Evolutionary conservation across 306 rosid genomes (phyloP), one percentile per base, ranked within the genome.

Genomic region (Oemleria cerasiformis): DNA sequence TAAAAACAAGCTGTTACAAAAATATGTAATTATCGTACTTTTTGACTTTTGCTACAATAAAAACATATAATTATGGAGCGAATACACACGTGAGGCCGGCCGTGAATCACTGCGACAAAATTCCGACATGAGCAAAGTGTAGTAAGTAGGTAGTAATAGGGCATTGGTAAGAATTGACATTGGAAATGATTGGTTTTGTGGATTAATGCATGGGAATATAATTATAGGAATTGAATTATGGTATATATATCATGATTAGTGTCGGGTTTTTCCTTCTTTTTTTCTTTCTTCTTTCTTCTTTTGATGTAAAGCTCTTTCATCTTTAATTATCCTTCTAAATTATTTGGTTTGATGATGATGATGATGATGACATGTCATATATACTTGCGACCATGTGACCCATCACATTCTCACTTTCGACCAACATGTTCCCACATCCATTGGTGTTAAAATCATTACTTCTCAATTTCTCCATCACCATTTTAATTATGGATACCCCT

Each of bases 341-440:
- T 1, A 30, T 30, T 30, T 30, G 36, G 36, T 30, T 70, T 36
- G 36, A 49, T 40, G 80, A 57, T 34, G 65, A 43, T 41, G 84
- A 57, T 70, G 38, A 30, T 30, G 36, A 30, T 30, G 36, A 30
- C 36, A 30, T 30, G 36, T 30, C 36, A 30, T 30, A 30, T 2
- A 30, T 60, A 41, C 64, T 41, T 56, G 59, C 65, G 78, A 76
- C 73, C 75, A 15, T 72, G 73, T 71, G 80, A 49, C 72, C 72
- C 81, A 68, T 73, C 75, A 6, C 65, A 42, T 72, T 77, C 67
- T 81, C 62, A 30, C 79, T 77, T 77, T 81, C 73, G 39, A 73
- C 73, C 73, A 47, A 73, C 85, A 81, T 81, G 48, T 42, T 77
- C 73, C 74, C 65, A 77, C 85, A 81, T 43, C 17, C 51, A 55